These are phyloP conservation scores for Pyrus betulifolia DNA, from an alignment of 306 rosid genomes.

Conservation along the genomic window DNA sequence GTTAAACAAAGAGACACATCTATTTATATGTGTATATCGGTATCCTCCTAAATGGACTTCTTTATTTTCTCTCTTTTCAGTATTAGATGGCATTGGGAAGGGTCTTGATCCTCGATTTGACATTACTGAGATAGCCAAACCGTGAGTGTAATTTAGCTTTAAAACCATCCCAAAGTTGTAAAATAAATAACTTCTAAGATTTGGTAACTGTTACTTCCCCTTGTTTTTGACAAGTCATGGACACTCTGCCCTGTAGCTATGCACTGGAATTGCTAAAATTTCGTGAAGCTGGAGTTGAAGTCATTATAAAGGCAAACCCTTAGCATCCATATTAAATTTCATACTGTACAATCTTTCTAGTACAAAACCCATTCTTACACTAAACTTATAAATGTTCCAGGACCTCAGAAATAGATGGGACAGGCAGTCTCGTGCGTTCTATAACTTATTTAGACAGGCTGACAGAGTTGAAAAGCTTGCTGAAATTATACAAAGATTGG, in stretches of 20 bases:
- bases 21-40: background rate
- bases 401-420: slow-evolving; percentile 85
- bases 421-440: slow-evolving; percentile 80
- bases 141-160: slow-evolving; percentile 58
- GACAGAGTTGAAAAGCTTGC: slow-evolving; percentile 96
- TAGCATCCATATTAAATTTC: slow-evolving; percentile 9
- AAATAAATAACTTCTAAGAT: background rate
- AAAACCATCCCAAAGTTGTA: background rate
- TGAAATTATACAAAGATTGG: slow-evolving; percentile 73
- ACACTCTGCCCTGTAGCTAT: slow-evolving; percentile 54
- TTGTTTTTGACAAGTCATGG: slow-evolving; percentile 21
- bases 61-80: slow-evolving; percentile 34
- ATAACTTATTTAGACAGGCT: slow-evolving; percentile 94
- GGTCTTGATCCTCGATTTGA: slow-evolving; percentile 99
- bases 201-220: slow-evolving; percentile 4
- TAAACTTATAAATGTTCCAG: slow-evolving; percentile 41
- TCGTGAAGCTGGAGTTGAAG: slow-evolving; percentile 98
- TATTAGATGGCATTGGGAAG: slow-evolving; percentile 97
- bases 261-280: slow-evolving; percentile 89
- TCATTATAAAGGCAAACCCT: slow-evolving; percentile 58
- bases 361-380: slow-evolving; percentile 17
- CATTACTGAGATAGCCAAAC: slow-evolving; percentile 96
- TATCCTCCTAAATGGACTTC: background rate
- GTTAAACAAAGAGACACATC: too few species aligned
- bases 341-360: slow-evolving; percentile 9